Percentiles rank a stretch among this genome's conserved stretches.
These are phyloP conservation scores for Mycena pura DNA, from an alignment of 768 basidiomycete genomes.

Conservation along the genomic window DNA sequence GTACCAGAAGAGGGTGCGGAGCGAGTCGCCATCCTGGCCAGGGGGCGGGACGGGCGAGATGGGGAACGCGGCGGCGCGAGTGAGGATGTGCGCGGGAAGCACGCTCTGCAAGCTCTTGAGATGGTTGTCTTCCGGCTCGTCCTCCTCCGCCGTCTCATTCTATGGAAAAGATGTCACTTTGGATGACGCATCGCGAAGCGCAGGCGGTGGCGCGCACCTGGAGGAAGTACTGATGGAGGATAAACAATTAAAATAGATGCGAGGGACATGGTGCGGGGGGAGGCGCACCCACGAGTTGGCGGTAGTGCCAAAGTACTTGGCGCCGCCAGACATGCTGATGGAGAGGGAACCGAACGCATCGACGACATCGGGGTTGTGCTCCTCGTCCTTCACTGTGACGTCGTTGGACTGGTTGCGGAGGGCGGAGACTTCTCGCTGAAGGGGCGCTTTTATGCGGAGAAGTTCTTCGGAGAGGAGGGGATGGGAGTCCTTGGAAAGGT, in stretches of 20 bases:
- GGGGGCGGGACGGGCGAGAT: slow-evolving; percentile 51
- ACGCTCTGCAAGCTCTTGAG: slow-evolving; percentile 57
- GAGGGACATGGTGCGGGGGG: slow-evolving; percentile 2
- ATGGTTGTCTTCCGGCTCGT: slow-evolving; percentile 54
- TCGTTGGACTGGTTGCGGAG: slow-evolving; percentile 45
- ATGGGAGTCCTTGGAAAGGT: slow-evolving; percentile 65
- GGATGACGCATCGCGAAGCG: slow-evolving; percentile 2
- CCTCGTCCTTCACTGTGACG: slow-evolving; percentile 65
- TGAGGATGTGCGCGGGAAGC: slow-evolving; percentile 67
- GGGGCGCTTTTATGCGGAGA: slow-evolving; percentile 75
- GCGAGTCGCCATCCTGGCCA: slow-evolving; percentile 50
- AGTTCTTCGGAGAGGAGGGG: slow-evolving; percentile 76
- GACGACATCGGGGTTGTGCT: slow-evolving; percentile 68
- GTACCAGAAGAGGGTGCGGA: slow-evolving; percentile 71
- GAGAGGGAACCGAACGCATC: slow-evolving; percentile 85
- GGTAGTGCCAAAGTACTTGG: slow-evolving; percentile 78
- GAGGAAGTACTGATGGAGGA: slow-evolving; percentile 65
- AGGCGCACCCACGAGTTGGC: slow-evolving; percentile 77
- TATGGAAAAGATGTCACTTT: slow-evolving; percentile 36
- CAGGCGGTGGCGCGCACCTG: slow-evolving; percentile 54
- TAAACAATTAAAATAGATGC: slow-evolving; percentile 16
- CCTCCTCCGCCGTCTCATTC: slow-evolving; percentile 68
- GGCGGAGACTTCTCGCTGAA: slow-evolving; percentile 67
- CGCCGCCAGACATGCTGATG: slow-evolving; percentile 72
- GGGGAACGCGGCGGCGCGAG: slow-evolving; percentile 70